Evolutionary conservation across 2,329 filamentous ascomycete species (phyloP), one percentile per base, ranked within the genome.

Genomic region (Hypoxylon rubiginosum): DNA sequence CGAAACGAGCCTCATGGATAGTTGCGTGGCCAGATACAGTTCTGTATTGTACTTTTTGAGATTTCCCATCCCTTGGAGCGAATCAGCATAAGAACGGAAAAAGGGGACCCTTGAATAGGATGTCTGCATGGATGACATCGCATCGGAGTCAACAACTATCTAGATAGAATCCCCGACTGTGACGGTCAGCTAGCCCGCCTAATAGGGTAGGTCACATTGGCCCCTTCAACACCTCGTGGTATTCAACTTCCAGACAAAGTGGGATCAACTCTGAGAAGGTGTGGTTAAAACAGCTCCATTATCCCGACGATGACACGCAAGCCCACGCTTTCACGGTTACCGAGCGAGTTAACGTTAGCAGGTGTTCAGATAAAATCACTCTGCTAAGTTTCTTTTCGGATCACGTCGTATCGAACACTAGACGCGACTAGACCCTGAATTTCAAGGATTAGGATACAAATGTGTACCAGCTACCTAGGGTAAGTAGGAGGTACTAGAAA

Each of bases 151-250:
- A 55, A 56, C 36, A 55, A 39, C 53, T 15, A 58, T 64, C 57
- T 59, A 43, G 54, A 64, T 50, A 60, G 49, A 41, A 58, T 36
- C 48, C 43, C 60, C 58, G 58, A 56, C 21, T 60, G 51, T 24
- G 43, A 62, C 43, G 21, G 11, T 56, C 49, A 43, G 26, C 21
- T 24, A 50, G 30, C n/a, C 39, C 39, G 41, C 63, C 58, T 34
- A 67, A 69, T 69, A 30, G 19, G 64, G 67, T 67, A 69, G 64
- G 67, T 69, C 26, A 46, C 67, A 67, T 59, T 52, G 46, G n/a
- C 15, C 46, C 21, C 19, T 57, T 58, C n/a, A 21, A 43, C 52
- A 30, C 61, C 53, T 64, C 51, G 52, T 62, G 48, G 57, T 45
- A 50, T 57, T 59, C 34, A 8, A 56, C 13, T 43, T 21, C 39